Evolutionary conservation across 768 basidiomycete species (phyloP).

Genomic region (Psilocybe subaeruginosa): DNA sequence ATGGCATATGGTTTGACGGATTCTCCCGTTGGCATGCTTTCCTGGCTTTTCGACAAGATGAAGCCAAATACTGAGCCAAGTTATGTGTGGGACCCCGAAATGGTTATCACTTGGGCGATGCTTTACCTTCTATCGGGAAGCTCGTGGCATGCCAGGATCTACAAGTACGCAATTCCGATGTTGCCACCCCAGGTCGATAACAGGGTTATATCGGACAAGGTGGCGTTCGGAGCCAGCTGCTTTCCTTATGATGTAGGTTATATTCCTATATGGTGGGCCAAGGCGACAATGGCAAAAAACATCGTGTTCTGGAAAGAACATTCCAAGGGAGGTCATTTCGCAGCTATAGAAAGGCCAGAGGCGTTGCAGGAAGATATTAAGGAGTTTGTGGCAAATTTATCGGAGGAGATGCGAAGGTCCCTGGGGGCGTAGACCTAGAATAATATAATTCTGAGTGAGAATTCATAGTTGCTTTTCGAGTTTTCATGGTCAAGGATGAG

Average conservation of each 20-base stretch:
- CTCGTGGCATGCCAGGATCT: conserved; percentile 36
- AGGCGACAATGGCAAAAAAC: conserved; percentile 38
- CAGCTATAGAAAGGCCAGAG: conserved; percentile 43
- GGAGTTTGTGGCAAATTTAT: conserved; percentile 25
- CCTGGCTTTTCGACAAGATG: conserved; percentile 50
- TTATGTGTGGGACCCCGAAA: conserved; percentile 32
- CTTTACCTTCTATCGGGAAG: conserved; percentile 38
- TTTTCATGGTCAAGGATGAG: too few relatives aligned
- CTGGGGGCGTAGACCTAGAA: neutral
- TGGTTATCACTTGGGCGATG: conserved; percentile 40
- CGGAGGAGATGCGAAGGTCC: conserved; percentile 10
- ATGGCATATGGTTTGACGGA: conserved; percentile 50
- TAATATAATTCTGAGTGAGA: neutral
- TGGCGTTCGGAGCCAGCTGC: conserved; percentile 43
- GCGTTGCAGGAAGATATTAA: conserved; percentile 39
- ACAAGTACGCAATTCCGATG: conserved; percentile 27
- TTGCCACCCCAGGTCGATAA: conserved; percentile 18
- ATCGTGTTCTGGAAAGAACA: conserved; percentile 47
- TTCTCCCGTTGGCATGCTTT: conserved; percentile 52
- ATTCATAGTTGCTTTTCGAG: too few relatives aligned
- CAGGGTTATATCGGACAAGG: conserved; percentile 22
- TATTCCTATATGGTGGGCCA: conserved; percentile 43
- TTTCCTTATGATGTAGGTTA: conserved; percentile 43
- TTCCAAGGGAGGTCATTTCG: conserved; percentile 48
- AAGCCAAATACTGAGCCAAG: conserved; percentile 23